Percentiles rank a stretch among this genome's conserved stretches.
These are phyloP conservation scores for Blastomyces gilchristii DNA, from an alignment of 2,329 filamentous ascomycete genomes.

Conservation along the genomic window DNA sequence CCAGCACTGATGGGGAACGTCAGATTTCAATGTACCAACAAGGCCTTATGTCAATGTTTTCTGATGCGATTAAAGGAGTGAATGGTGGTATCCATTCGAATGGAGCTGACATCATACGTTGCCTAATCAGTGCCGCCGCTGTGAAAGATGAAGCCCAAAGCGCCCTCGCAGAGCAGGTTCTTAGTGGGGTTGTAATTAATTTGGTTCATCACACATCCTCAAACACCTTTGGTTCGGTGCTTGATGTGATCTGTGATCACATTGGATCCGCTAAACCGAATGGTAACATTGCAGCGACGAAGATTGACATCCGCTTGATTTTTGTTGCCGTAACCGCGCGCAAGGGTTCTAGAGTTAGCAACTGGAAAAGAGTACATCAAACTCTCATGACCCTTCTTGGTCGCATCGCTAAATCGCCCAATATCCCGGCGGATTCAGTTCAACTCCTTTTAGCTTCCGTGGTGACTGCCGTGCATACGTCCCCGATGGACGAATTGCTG, in stretches of 20 bases:
- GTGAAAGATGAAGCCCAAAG: slow-evolving; percentile 23
- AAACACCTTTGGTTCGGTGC: slow-evolving; percentile 61
- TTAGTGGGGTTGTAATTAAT: slow-evolving; percentile 67
- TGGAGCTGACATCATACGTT: slow-evolving; percentile 43
- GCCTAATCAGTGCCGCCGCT: slow-evolving; percentile 34
- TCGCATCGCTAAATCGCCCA: slow-evolving; percentile 19
- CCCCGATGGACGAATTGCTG: slow-evolving; percentile 69
- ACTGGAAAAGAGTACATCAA: slow-evolving; percentile 60
- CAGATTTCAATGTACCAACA: slow-evolving; percentile 58
- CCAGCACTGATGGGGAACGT: slow-evolving; percentile 25
- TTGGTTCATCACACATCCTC: slow-evolving; percentile 70
- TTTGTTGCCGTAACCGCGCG: slow-evolving; percentile 67
- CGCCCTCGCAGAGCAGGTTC: slow-evolving; percentile 46
- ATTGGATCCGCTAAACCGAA: slow-evolving; percentile 27
- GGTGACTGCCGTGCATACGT: slow-evolving; percentile 61
- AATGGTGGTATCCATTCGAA: slow-evolving; percentile 50
- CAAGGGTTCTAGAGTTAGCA: slow-evolving; percentile 60
- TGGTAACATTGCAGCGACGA: slow-evolving; percentile 25
- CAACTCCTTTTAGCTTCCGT: slow-evolving; percentile 37
- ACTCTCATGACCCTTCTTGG: slow-evolving; percentile 46
- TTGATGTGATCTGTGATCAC: slow-evolving; percentile 51
- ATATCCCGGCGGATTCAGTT: slow-evolving; percentile 21
- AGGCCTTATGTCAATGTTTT: slow-evolving; percentile 84
- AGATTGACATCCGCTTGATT: slow-evolving; percentile 30
- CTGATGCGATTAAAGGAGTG: slow-evolving; percentile 62